These are phyloP conservation scores for Colletotrichum sansevieriae DNA, from an alignment of 2,329 filamentous ascomycete genomes.

Conservation along the genomic window DNA sequence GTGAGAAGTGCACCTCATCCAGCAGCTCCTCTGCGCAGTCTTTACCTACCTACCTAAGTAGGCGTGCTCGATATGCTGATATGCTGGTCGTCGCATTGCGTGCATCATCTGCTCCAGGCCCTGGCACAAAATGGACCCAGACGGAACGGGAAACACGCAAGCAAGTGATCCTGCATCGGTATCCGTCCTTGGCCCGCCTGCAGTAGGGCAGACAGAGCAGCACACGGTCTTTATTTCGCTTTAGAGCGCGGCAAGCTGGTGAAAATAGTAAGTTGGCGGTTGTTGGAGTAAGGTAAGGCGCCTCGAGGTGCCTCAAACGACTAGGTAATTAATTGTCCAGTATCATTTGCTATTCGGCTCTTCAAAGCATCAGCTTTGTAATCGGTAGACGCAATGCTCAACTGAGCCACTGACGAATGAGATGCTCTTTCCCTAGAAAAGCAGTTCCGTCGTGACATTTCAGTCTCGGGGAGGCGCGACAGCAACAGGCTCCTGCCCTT, in stretches of 20 bases:
- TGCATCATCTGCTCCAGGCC: constrained; percentile 20
- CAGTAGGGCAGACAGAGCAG: constrained; percentile 6
- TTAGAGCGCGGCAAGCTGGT: constrained; percentile 4
- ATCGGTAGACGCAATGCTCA: too few species aligned
- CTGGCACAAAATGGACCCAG: constrained; percentile 29
- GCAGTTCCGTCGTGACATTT: too few species aligned
- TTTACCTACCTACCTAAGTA: neutral
- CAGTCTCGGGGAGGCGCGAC: neutral
- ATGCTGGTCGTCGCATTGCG: constrained; percentile 13
- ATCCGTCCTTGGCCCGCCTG: constrained; percentile 16
- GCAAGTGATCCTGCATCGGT: constrained; percentile 16
- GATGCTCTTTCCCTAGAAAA: too few species aligned
- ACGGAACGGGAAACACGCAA: constrained; percentile 31
- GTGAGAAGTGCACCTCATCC: too few species aligned
- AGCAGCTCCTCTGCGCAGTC: neutral
- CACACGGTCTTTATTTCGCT: neutral
- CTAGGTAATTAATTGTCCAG: too few species aligned
- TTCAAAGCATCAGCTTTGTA: too few species aligned
- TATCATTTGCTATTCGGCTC: too few species aligned
- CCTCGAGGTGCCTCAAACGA: too few species aligned
- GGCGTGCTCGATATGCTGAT: neutral
- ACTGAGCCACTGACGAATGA: too few species aligned
- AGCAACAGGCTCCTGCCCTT: neutral
- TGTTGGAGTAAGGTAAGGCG: neutral
- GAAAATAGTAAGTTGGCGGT: constrained; percentile 13